phyloP scores from a whole-genome alignment of 352 stramenopile genomes.

The Phytophthora foliorum region DNA sequence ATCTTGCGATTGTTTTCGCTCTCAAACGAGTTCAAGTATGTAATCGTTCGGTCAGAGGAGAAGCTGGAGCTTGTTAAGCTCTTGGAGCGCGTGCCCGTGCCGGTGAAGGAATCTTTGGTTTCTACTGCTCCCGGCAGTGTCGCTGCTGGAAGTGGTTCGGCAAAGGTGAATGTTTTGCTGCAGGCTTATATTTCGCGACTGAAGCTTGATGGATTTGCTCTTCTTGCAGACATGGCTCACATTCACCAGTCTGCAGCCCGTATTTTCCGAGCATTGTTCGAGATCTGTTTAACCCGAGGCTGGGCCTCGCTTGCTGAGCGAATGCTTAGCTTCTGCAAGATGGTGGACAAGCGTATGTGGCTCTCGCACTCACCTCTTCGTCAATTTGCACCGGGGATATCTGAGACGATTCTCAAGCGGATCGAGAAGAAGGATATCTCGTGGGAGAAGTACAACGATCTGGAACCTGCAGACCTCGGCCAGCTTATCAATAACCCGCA shows the following conservation, averaged over 20 bases:
- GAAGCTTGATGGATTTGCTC: constrained; percentile 98
- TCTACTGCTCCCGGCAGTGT: constrained; percentile 48
- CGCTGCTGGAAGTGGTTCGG: constrained; percentile 74
- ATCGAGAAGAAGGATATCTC: constrained; percentile 99
- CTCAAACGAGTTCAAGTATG: constrained; percentile 99
- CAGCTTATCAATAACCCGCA: constrained; percentile 98
- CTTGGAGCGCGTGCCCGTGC: constrained; percentile 97
- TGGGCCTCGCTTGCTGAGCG: constrained; percentile 97
- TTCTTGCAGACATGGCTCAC: constrained; percentile 99
- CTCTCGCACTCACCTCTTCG: constrained; percentile 97
- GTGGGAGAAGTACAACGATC: constrained; percentile 98
- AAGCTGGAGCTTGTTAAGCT: constrained; percentile 99
- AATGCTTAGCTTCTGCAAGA: constrained; percentile 98
- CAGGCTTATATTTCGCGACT: constrained; percentile 99
- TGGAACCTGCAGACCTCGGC: constrained; percentile 98
- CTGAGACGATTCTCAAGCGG: constrained; percentile 96
- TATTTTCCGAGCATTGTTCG: constrained; percentile 99
- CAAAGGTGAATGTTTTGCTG: constrained; percentile 99
- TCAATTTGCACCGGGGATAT: constrained; percentile 95
- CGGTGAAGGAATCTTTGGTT: constrained; percentile 96
- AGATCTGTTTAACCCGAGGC: constrained; percentile 97
- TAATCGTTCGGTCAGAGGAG: constrained; percentile 98
- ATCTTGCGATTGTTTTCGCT: constrained; percentile 99
- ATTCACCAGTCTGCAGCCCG: constrained; percentile 98
- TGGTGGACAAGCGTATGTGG: constrained; percentile 99